Base-by-base conservation (phyloP, 139 green algal species). In the Chlamydomonas eustigma region DNA sequence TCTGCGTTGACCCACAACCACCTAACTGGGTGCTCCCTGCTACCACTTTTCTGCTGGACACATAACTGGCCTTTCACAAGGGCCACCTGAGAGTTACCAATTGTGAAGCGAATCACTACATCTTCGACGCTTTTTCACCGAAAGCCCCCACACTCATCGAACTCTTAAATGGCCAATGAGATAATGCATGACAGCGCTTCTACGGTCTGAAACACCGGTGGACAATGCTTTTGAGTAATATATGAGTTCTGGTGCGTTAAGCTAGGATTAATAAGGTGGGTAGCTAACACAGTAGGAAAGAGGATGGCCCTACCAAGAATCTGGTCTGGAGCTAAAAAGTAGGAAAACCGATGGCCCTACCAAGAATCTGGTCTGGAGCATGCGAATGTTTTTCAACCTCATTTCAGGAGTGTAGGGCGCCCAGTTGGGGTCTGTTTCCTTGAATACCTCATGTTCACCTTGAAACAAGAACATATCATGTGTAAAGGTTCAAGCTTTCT, bases 311-410 rank as follows among this genome's bases (percentile, higher is more conserved):
- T n/a, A n/a, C n/a, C n/a, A n/a, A n/a, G n/a, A n/a, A n/a, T n/a
- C n/a, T n/a, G n/a, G n/a, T n/a, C n/a, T n/a, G n/a, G n/a, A n/a
- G n/a, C n/a, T n/a, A n/a, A n/a, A n/a, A n/a, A n/a, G n/a, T n/a
- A n/a, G n/a, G n/a, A n/a, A n/a, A n/a, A n/a, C n/a, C n/a, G n/a
- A n/a, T n/a, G n/a, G n/a, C n/a, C n/a, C n/a, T n/a, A n/a, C n/a
- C n/a, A n/a, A 18, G 73, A 86, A 86, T 12, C 64, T 72, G 39
- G 81, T 75, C n/a, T 68, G 32, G 31, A 86, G 67, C 39, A 78
- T 36, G 24, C 76, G 63, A 8, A 86, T 73, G 77, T 82, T 82
- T 36, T 37, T 38, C 24, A 86, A 67, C 0, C 81, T 65, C 3
- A 18, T 31, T 1, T 24, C 51, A 2, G 80, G 80, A 2, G 50